Percentiles rank a stretch among this genome's conserved stretches.
These are phyloP conservation scores for Solioccasus polychromus DNA, from an alignment of 768 basidiomycete species.

Conservation along the genomic window DNA sequence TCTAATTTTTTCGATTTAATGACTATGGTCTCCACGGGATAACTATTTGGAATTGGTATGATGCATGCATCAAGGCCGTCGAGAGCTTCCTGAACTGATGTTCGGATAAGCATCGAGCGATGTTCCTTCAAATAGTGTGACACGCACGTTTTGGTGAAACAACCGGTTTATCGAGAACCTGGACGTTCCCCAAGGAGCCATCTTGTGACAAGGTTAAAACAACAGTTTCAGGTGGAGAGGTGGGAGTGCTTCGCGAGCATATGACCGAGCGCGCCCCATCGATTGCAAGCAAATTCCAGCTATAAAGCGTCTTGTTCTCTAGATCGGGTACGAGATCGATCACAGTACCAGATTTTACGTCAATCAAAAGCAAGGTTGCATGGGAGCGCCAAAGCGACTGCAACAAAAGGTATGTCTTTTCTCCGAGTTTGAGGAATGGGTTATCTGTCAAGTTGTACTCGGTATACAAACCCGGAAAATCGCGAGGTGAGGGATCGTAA, in stretches of 20 bases:
- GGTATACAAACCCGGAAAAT: constrained; percentile 66
- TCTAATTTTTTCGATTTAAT: constrained; percentile 32
- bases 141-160: constrained; percentile 40
- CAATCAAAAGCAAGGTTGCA: constrained; percentile 47
- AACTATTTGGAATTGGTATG: constrained; percentile 47
- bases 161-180: constrained; percentile 41
- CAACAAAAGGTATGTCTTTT: constrained; percentile 27
- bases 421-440: constrained; percentile 37
- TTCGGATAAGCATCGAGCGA: background rate
- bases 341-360: constrained; percentile 39
- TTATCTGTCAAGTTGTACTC: constrained; percentile 42
- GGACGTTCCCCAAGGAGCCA: constrained; percentile 28
- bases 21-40: constrained; percentile 55
- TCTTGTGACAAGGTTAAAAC: constrained; percentile 38
- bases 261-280: constrained; percentile 43
- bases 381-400: constrained; percentile 56
- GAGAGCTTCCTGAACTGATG: constrained; percentile 43
- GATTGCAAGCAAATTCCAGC: constrained; percentile 54
- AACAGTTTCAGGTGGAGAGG: constrained; percentile 46
- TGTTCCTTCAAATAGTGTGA: background rate
- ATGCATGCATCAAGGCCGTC: constrained; percentile 40
- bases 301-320: constrained; percentile 31
- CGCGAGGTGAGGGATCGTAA: constrained; percentile 33
- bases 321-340: constrained; percentile 27
- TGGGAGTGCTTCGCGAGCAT: constrained; percentile 49